Conservation (phyloP, 2,329 filamentous ascomycete genomes). For the Epichloe bromicola region DNA sequence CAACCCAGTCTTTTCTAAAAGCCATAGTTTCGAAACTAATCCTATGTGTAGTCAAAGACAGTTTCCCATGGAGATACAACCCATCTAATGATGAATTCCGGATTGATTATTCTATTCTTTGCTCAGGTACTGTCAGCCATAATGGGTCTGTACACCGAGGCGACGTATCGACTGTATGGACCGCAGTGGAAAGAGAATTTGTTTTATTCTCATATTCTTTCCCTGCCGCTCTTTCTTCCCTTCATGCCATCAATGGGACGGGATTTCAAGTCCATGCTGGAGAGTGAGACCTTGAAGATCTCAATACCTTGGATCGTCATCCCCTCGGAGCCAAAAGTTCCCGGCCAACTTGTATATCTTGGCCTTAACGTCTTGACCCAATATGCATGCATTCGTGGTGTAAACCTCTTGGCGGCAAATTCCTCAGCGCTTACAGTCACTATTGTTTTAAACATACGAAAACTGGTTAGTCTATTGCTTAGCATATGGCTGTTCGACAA, state of each 20-base stretch:
- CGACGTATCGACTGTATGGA: constrained; percentile 74
- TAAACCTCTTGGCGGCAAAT: constrained; percentile 82
- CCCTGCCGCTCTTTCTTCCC: constrained; percentile 62
- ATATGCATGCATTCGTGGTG: constrained; percentile 87
- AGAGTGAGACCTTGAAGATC: constrained; percentile 44
- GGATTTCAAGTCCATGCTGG: constrained; percentile 50
- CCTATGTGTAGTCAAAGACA: not conserved
- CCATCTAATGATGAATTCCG: constrained; percentile 35
- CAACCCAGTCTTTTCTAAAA: not conserved
- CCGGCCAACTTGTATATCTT: constrained; percentile 60
- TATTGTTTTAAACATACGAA: constrained; percentile 89
- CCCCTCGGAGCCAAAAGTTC: constrained; percentile 24
- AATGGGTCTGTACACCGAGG: constrained; percentile 91
- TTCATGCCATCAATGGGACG: constrained; percentile 51
- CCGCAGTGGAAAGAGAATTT: constrained; percentile 91
- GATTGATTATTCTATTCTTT: constrained; percentile 70
- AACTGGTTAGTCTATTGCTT: constrained; percentile 77
- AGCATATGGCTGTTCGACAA: constrained; percentile 96
- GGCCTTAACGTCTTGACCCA: constrained; percentile 75
- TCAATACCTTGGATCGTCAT: constrained; percentile 10
- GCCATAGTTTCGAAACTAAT: not conserved
- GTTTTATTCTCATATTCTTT: constrained; percentile 77
- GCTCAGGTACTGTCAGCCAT: constrained; percentile 84
- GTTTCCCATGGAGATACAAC: constrained; percentile 1
- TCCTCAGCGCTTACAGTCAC: constrained; percentile 90